phyloP scores from a whole-genome alignment of 345 rosid genomes.

The Garcia nutans region DNA sequence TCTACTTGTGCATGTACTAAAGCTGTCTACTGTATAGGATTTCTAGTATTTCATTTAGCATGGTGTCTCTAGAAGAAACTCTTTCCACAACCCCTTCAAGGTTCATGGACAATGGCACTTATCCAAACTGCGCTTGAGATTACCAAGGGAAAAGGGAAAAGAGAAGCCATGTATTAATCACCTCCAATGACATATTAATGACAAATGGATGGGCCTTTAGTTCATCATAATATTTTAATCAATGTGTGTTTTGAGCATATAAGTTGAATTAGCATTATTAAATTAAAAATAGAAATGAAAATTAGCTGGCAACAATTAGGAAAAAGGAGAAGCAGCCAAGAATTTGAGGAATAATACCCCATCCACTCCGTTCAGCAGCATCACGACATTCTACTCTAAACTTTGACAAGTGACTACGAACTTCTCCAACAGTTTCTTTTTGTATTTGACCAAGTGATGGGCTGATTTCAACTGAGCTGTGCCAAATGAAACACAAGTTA shows the following conservation, averaged over 20 bases:
- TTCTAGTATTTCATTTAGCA: not conserved
- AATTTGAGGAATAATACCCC: constrained; percentile 54
- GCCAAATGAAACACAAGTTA: constrained; percentile 18
- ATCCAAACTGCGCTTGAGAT: not conserved
- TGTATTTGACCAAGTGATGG: constrained; percentile 83
- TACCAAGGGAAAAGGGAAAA: not conserved
- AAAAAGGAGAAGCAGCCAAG: not conserved
- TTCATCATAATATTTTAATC: not conserved
- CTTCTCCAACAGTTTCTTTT: constrained; percentile 83
- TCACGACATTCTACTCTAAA: constrained; percentile 87
- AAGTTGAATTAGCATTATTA: not conserved
- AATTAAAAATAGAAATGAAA: not conserved
- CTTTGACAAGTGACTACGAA: constrained; percentile 72
- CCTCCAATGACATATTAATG: not conserved
- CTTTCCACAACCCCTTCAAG: not conserved
- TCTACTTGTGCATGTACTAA: not conserved
- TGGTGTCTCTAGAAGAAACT: not conserved
- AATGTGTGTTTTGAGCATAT: not conserved
- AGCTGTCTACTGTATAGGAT: not conserved
- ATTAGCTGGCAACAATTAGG: not conserved
- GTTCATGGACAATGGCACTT: not conserved
- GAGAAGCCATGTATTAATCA: not conserved
- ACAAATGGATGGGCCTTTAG: not conserved
- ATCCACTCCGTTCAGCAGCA: constrained; percentile 83
- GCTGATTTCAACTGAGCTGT: constrained; percentile 96